Conservation (phyloP, 2,329 filamentous ascomycete genomes). For the Ophiocordyceps robertsii region DNA sequence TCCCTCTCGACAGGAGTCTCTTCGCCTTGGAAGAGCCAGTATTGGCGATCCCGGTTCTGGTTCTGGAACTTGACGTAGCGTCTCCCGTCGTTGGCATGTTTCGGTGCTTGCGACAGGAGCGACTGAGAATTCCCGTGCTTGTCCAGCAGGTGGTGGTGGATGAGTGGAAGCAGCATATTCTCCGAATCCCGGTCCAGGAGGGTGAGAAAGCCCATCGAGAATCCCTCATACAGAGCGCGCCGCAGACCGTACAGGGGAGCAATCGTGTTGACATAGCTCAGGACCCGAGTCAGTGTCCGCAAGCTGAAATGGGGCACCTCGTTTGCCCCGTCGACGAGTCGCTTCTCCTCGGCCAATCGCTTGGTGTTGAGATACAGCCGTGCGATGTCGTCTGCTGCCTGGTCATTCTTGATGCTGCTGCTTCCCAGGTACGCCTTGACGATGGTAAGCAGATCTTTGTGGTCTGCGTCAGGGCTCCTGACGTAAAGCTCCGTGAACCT, state of each 20-base stretch:
- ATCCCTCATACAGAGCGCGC: conserved; percentile 82
- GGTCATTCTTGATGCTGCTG: conserved; percentile 56
- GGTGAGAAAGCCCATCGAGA: conserved; percentile 95
- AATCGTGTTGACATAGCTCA: conserved; percentile 80
- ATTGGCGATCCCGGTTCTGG: conserved; percentile 53
- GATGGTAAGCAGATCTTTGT: conserved; percentile 76
- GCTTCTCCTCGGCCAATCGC: conserved; percentile 63
- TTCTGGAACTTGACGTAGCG: conserved; percentile 69
- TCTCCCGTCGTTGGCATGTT: conserved; percentile 61
- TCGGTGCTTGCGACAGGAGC: conserved; percentile 65
- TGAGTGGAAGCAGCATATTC: conserved; percentile 60
- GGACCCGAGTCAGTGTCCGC: conserved; percentile 76
- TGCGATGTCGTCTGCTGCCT: conserved; percentile 68
- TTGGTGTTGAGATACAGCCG: conserved; percentile 83
- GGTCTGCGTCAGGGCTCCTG: conserved; percentile 72
- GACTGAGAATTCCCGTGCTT: conserved; percentile 53
- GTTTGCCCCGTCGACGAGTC: conserved; percentile 78
- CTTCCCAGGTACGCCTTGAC: conserved; percentile 78
- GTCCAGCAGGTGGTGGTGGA: conserved; percentile 67
- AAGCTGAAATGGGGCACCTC: conserved; percentile 96
- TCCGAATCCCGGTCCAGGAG: conserved; percentile 75
- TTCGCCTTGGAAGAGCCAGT: conserved; percentile 75
- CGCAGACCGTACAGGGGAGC: conserved; percentile 73
- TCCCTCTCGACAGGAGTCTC: conserved; percentile 51
- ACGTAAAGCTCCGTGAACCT: conserved; percentile 96